phyloP scores from a whole-genome alignment of 176 grass and related monocot genomes.

The Oryza glaberrima region DNA sequence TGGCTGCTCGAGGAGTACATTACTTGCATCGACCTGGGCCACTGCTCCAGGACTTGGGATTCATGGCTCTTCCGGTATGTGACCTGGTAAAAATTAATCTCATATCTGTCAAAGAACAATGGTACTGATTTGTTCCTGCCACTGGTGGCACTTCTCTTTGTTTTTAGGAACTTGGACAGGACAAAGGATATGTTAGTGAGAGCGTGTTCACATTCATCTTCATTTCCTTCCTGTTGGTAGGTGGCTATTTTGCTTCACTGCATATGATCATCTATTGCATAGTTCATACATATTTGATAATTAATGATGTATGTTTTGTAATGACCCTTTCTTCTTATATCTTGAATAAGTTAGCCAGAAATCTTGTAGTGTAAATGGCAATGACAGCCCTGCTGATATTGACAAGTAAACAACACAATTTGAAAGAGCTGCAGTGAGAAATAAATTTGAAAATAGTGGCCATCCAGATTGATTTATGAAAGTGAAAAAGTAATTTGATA shows the following conservation, averaged over 20 bases:
- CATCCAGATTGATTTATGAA: slow-evolving; percentile 25
- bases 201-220: slow-evolving; percentile 87
- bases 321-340: slow-evolving; percentile 10
- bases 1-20: slow-evolving; percentile 95
- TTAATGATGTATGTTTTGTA: neutral
- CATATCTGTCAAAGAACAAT: slow-evolving; percentile 21
- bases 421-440: neutral
- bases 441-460: neutral
- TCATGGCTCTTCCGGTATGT: slow-evolving; percentile 90
- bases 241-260: slow-evolving; percentile 30
- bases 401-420: neutral
- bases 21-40: slow-evolving; percentile 95
- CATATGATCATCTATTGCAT: slow-evolving; percentile 26
- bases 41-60: slow-evolving; percentile 90
- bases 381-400: neutral
- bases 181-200: slow-evolving; percentile 91
- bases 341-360: slow-evolving; percentile 22
- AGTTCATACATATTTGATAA: neutral
- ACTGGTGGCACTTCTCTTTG: slow-evolving; percentile 15
- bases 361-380: slow-evolving; percentile 16
- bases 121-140: slow-evolving; percentile 28
- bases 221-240: slow-evolving; percentile 86
- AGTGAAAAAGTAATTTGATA: neutral
- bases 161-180: slow-evolving; percentile 83
- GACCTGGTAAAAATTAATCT: neutral